Base-by-base conservation (phyloP, 768 basidiomycete species). In the Trametes coccinea region DNA sequence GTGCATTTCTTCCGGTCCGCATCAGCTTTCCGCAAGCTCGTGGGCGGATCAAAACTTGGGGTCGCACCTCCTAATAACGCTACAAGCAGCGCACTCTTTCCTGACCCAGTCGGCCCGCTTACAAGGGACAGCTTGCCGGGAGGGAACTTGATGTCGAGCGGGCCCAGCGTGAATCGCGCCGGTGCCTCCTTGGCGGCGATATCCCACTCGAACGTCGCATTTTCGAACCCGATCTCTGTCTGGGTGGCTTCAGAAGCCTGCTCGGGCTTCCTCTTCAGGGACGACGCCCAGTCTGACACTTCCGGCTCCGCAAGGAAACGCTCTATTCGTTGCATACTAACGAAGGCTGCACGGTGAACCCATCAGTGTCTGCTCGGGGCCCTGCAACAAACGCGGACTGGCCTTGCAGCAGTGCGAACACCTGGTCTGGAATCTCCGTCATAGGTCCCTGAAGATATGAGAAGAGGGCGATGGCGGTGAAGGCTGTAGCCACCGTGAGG, bases 291-390 rank as follows among this genome's bases (percentile, higher is more conserved):
- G 34, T 83, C 83, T 0, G 88, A 86, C 2, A 93, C 89, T 70
- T 94, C 91, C 16, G 83, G 82, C 71, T 93, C 91, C 4, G 76
- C 75, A 1, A 92, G 76, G 72, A 89, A 92, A 3, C 74, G 78
- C 68, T 92, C 86, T 61, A 95, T 92, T 53, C 92, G 84, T 68
- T 88, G 83, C 84, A 93, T 87, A 4, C 90, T 89, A 22, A 95
- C 87, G 68, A 31, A 49, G 3, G 48, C 48, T 87, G 86, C 6
- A 89, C 86, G 84, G 41, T 50, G 1, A 11, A 39, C 56, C 54
- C 44, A 52, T 59, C 10, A 43, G 41, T 14, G 60, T 66, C 46
- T 69, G 51, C 30, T n/a, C 60, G 44, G 13, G 30, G 37, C 8
- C 52, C 37, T 29, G 11, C 22, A 31, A 31, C 39, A 9, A 29